Conservation (phyloP, 768 basidiomycete genomes). For the Mycena indigotica region DNA sequence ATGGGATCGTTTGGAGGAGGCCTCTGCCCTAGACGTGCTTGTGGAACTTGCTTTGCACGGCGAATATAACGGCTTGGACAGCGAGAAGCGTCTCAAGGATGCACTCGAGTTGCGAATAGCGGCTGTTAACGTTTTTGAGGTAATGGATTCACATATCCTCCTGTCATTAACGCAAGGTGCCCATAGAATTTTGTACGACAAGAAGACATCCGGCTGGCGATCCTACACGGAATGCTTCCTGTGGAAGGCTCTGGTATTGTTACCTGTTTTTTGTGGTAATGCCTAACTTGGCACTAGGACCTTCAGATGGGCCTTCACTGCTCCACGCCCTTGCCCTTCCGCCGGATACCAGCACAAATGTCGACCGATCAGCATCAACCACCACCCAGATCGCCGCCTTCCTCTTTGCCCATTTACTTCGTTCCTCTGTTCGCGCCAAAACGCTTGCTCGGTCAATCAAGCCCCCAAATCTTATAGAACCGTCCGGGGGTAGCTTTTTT, state of each 20-base stretch:
- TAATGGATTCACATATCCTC: constrained; percentile 33
- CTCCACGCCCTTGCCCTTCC: constrained; percentile 67
- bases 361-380: constrained; percentile 57
- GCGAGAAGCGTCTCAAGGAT: constrained; percentile 61
- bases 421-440: constrained; percentile 67
- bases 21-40: constrained; percentile 80
- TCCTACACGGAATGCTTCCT: constrained; percentile 75
- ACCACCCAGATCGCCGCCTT: constrained; percentile 75
- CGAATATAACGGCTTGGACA: constrained; percentile 75
- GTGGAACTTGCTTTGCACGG: constrained; percentile 85
- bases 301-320: constrained; percentile 50
- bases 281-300: constrained; percentile 23
- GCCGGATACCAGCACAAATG: constrained; percentile 53
- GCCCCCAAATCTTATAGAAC: constrained; percentile 43
- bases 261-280: not conserved
- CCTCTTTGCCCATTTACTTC: constrained; percentile 79
- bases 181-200: constrained; percentile 73
- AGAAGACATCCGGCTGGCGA: constrained; percentile 69
- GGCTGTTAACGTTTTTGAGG: constrained; percentile 84
- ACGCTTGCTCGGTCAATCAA: constrained; percentile 63
- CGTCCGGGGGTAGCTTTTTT: constrained; percentile 56
- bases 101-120: constrained; percentile 75
- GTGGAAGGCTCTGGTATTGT: constrained; percentile 45
- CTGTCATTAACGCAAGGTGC: not conserved
- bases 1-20: constrained; percentile 83